Percentiles rank a stretch among this genome's conserved stretches.
These are phyloP conservation scores for Aureobasidium sp. DNA, from an alignment of 2,329 filamentous ascomycete species.

Conservation along the genomic window DNA sequence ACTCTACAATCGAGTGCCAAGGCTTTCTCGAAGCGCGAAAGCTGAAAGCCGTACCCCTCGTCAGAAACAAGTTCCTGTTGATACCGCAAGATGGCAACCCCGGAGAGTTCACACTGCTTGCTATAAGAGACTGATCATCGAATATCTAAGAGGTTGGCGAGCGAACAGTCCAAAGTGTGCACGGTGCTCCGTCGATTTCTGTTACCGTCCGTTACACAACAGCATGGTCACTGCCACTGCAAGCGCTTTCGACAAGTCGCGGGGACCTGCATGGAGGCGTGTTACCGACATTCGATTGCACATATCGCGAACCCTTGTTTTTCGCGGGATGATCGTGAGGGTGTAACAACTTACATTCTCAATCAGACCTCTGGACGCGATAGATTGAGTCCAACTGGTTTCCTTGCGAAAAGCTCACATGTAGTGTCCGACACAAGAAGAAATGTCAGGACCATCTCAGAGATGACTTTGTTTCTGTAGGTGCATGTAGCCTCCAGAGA, in stretches of 20 bases:
- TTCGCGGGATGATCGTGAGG: not conserved
- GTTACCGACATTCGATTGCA: not conserved
- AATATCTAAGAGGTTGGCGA: not conserved
- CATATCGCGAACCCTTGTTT: not conserved
- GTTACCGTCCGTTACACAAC: constrained; percentile 3
- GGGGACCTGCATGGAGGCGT: not conserved
- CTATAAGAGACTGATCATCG: not conserved
- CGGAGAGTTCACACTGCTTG: not conserved
- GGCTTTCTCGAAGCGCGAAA: not conserved
- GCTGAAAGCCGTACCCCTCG: not conserved
- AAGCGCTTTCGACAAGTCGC: constrained; percentile 3
- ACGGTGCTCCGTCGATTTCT: constrained; percentile 2
- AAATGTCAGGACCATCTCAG: not conserved
- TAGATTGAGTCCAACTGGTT: not conserved
- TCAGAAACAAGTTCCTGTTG: not conserved
- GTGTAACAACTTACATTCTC: constrained; percentile 2
- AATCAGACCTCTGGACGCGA: not conserved
- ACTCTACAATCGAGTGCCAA: not conserved
- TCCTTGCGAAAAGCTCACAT: not conserved
- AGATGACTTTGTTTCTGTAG: constrained; percentile 1
- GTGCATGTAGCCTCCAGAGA: not conserved
- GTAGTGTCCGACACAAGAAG: not conserved
- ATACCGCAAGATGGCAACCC: not conserved
- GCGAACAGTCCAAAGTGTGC: not conserved
- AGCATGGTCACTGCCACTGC: constrained; percentile 9